Evolutionary conservation across 176 grass and related monocot species (phyloP).

Genomic region (Zizania latifolia): DNA sequence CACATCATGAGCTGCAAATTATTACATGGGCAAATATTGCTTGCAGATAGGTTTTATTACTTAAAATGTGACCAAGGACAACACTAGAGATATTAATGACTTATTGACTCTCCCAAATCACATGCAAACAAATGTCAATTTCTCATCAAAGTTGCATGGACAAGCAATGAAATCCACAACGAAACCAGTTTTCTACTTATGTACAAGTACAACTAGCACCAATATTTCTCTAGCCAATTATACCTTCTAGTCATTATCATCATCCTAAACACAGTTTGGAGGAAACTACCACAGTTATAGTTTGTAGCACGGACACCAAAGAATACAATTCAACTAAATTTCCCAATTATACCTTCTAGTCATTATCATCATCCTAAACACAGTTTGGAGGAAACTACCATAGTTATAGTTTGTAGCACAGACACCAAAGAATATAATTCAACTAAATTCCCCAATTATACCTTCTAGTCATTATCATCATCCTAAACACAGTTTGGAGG

Average conservation of each 20-base stretch:
- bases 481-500: slow-evolving; percentile 16
- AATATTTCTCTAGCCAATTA: slow-evolving; percentile 20
- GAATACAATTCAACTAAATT: too few relatives aligned
- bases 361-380: too few relatives aligned
- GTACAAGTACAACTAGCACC: slow-evolving; percentile 41
- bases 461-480: too few relatives aligned
- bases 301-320: too few relatives aligned
- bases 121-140: neutral
- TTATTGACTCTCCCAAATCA: neutral
- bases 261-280: too few relatives aligned
- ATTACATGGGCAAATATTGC: neutral
- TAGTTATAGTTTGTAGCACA: too few relatives aligned
- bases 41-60: neutral
- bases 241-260: too few relatives aligned
- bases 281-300: too few relatives aligned
- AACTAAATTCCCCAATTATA: slow-evolving; percentile 33
- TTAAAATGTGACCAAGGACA: neutral
- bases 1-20: neutral
- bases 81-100: neutral
- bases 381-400: too few relatives aligned
- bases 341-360: too few relatives aligned
- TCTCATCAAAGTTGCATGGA: neutral
- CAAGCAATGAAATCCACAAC: neutral
- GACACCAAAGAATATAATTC: slow-evolving; percentile 10
- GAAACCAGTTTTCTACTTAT: slow-evolving; percentile 12